Evolutionary conservation across 2,329 filamentous ascomycete species (phyloP).

Genomic region (Cercospora sesami): DNA sequence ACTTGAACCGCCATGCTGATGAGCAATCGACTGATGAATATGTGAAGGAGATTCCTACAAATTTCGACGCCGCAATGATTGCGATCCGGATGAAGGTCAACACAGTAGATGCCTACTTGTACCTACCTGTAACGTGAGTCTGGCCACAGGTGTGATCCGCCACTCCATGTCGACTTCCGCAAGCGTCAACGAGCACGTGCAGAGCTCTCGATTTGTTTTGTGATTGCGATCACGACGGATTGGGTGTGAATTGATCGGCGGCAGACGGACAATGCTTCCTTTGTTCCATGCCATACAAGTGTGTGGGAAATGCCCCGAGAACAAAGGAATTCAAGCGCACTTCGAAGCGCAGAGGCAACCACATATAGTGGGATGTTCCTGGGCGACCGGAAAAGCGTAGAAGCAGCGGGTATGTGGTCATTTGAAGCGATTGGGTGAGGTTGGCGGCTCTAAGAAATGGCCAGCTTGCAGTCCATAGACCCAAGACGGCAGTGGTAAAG

Average conservation of each 20-base stretch:
- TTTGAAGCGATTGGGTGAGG: background rate
- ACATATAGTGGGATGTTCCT: background rate
- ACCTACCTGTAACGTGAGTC: background rate
- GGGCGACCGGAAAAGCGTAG: background rate
- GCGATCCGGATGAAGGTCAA: background rate
- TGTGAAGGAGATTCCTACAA: background rate
- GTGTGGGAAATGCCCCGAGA: background rate
- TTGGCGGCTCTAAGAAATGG: background rate
- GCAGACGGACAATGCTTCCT: background rate
- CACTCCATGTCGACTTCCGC: background rate
- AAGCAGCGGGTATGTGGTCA: background rate
- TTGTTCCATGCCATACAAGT: background rate
- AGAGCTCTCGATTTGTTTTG: background rate
- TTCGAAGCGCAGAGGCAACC: background rate
- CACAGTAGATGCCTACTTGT: background rate
- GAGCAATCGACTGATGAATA: background rate
- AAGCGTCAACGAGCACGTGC: background rate
- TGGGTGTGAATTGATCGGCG: background rate
- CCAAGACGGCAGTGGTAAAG: background rate
- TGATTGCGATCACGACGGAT: background rate
- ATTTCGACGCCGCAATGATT: background rate
- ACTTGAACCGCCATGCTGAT: conserved; percentile 23
- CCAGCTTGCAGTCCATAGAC: background rate
- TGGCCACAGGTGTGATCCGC: background rate
- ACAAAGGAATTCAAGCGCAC: background rate